Evolutionary conservation across 2,329 filamentous ascomycete species (phyloP), one percentile per base, ranked within the genome.

Genomic region (Exophiala xenobiotica): DNA sequence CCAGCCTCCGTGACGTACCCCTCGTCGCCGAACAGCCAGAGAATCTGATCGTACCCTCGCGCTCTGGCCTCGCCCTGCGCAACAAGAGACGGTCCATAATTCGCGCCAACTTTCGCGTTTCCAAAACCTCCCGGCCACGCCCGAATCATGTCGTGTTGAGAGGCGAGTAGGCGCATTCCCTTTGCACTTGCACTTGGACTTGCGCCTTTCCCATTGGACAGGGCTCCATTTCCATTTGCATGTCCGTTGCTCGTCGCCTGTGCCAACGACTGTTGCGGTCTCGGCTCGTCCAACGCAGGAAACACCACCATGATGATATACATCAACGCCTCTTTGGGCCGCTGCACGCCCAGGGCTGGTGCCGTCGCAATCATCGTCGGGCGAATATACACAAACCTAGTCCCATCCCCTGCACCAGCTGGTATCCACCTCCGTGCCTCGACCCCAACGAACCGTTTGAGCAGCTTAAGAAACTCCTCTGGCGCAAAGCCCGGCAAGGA

Each of bases 111-210:
- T 73, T 96, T 96, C 54, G 90, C 90, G 66, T 87, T 91, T 1
- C 91, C 91, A 68, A 95, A 95, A 7, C 92, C 91, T 55, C 91
- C 91, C 16, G 89, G 90, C 91, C 91, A 96, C 9, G 91, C 90
- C 59, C 91, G 86, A 51, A 95, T 84, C 76, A 86, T 88, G 68
- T 95, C 88, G 60, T 91, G 83, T 49, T 82, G 80, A 39, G 82
- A 88, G 0, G 90, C 92, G 65, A 92, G 81, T 14, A 62, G 51
- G 18, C 54, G 56, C 56, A 61, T 59, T 3, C 59, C 46, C n/a
- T 49, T 22, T 46, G 16, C 26, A 7, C 35, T n/a, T n/a, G 40
- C 40, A 47, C 41, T 20, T 42, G 11, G 24, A 54, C 45, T 14
- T 46, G 64, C 5, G 67, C 68, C 35, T 64, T 26, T n/a, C n/a